Conservation (phyloP, 306 rosid species). For the Trichosanthes cucumerina region DNA sequence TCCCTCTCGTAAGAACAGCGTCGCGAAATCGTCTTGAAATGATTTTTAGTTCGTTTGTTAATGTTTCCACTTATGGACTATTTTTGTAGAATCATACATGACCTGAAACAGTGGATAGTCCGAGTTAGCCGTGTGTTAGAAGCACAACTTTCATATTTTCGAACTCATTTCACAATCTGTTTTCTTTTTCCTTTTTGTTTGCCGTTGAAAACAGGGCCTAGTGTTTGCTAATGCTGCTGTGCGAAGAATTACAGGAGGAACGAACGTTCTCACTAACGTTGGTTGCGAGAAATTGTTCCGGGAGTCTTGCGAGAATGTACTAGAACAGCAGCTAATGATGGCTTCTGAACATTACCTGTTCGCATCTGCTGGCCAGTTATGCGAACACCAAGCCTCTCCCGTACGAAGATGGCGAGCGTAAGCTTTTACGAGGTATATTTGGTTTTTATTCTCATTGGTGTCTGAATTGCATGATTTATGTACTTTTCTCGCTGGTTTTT, state of each 20-base stretch:
- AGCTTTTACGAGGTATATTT: slow-evolving; percentile 65
- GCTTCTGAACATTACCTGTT: slow-evolving; percentile 70
- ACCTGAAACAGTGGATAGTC: background rate
- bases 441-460: background rate
- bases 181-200: slow-evolving; percentile 3
- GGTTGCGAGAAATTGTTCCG: slow-evolving; percentile 77
- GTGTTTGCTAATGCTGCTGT: slow-evolving; percentile 88
- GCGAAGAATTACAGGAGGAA: slow-evolving; percentile 72
- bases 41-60: background rate
- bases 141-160: background rate
- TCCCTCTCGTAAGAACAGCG: background rate
- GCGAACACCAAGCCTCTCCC: slow-evolving; percentile 72
- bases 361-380: slow-evolving; percentile 85
- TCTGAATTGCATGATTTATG: background rate
- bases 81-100: background rate
- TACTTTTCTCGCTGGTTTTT: background rate
- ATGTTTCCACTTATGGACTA: background rate
- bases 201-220: slow-evolving; percentile 79
- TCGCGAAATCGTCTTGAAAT: background rate
- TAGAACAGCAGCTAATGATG: slow-evolving; percentile 59
- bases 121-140: background rate
- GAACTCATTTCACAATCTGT: background rate
- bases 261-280: slow-evolving; percentile 84
- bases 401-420: slow-evolving; percentile 42
- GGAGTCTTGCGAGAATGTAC: slow-evolving; percentile 55